Percentiles rank a stretch among this genome's conserved stretches.
Evolutionary conservation across 2,329 filamentous ascomycete genomes (phyloP).

Genomic region (Fusarium sacchari): DNA sequence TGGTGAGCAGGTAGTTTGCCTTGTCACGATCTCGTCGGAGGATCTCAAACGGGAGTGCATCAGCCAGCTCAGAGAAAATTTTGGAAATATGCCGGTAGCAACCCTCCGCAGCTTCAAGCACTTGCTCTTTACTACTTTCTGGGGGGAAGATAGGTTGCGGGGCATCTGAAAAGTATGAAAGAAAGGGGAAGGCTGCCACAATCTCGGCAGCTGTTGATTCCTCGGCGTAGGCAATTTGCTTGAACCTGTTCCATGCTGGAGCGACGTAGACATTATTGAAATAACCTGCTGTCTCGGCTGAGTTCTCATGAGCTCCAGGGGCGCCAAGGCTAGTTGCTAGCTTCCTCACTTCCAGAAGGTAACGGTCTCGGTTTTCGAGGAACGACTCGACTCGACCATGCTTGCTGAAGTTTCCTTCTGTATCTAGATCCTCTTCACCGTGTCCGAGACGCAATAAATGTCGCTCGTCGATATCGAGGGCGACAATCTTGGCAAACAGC

Average conservation of each 20-base stretch:
- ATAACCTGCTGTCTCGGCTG: constrained; percentile 96
- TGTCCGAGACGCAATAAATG: constrained; percentile 93
- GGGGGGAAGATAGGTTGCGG: constrained; percentile 85
- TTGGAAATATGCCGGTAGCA: constrained; percentile 90
- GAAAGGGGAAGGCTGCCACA: constrained; percentile 83
- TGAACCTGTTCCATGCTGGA: constrained; percentile 89
- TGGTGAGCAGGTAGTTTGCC: constrained; percentile 93
- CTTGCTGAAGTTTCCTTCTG: constrained; percentile 90
- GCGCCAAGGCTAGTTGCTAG: constrained; percentile 86
- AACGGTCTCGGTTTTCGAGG: constrained; percentile 82
- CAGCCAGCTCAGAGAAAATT: constrained; percentile 91
- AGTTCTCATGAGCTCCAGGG: constrained; percentile 93
- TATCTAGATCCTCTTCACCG: constrained; percentile 92
- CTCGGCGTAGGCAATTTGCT: constrained; percentile 64
- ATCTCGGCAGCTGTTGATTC: constrained; percentile 70
- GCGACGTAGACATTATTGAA: constrained; percentile 93
- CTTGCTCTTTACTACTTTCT: constrained; percentile 70
- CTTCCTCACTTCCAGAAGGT: constrained; percentile 85
- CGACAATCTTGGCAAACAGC: constrained; percentile 97
- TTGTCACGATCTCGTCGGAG: constrained; percentile 89
- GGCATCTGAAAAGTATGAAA: constrained; percentile 85
- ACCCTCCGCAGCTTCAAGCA: constrained; percentile 80
- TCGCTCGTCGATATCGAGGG: constrained; percentile 92
- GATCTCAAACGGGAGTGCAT: constrained; percentile 95
- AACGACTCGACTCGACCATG: constrained; percentile 95